A percentile compares a stretch with the other conserved stretches of the same genome.
Evolutionary conservation across 768 basidiomycete species (phyloP).

Genomic region (Boletus rubroflammeus): DNA sequence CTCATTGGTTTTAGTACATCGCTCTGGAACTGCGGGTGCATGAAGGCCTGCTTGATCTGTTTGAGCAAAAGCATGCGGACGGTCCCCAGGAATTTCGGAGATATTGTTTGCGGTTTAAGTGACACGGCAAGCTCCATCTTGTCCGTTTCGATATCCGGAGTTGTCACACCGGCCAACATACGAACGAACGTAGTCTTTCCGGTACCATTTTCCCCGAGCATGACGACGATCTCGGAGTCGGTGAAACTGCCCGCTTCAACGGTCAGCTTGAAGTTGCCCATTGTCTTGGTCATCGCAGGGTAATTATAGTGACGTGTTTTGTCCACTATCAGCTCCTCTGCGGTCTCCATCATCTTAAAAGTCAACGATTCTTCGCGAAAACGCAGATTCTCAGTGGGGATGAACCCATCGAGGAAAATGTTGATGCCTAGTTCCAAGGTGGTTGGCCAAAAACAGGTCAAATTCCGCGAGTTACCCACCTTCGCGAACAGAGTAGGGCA

Average conservation of each 20-base stretch:
- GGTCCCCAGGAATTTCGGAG: slow-evolving; percentile 95
- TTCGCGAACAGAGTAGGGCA: slow-evolving; percentile 98
- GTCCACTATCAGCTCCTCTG: slow-evolving; percentile 83
- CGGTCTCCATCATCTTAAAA: slow-evolving; percentile 97
- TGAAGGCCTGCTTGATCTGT: slow-evolving; percentile 91
- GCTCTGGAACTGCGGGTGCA: slow-evolving; percentile 99
- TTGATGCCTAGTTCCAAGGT: slow-evolving; percentile 72
- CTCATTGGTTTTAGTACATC: slow-evolving; percentile 98
- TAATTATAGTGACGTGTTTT: slow-evolving; percentile 90
- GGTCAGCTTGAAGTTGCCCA: slow-evolving; percentile 92
- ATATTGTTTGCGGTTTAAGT: slow-evolving; percentile 97
- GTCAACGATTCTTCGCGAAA: slow-evolving; percentile 94
- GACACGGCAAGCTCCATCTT: slow-evolving; percentile 85
- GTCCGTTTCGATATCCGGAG: slow-evolving; percentile 78
- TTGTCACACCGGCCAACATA: slow-evolving; percentile 83
- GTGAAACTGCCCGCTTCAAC: slow-evolving; percentile 89
- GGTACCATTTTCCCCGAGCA: slow-evolving; percentile 98
- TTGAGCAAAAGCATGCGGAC: slow-evolving; percentile 93
- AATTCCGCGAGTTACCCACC: slow-evolving; percentile 42
- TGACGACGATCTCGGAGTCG: slow-evolving; percentile 99
- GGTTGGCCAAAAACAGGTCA: not conserved
- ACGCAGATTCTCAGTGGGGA: slow-evolving; percentile 96
- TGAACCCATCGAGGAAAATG: slow-evolving; percentile 98
- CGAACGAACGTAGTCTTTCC: slow-evolving; percentile 99
- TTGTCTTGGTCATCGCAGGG: slow-evolving; percentile 95